These are phyloP conservation scores for Pistacia atlantica DNA, from an alignment of 345 rosid species.

Conservation along the genomic window DNA sequence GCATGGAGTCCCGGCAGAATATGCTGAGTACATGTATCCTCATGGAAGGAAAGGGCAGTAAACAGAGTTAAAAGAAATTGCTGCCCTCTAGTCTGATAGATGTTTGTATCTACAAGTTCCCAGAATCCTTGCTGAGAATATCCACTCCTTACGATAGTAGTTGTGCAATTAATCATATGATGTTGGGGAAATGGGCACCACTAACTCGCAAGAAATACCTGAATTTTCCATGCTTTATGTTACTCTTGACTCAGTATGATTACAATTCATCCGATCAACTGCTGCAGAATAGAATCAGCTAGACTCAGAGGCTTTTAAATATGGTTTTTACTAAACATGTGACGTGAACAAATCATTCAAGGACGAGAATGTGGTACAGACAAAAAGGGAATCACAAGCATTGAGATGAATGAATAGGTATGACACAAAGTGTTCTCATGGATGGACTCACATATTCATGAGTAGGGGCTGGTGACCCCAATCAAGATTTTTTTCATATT, in stretches of 20 bases:
- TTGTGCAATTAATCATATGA: neutral
- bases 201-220: neutral
- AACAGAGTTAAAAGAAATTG: neutral
- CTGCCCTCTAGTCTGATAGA: neutral
- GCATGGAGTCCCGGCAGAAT: neutral
- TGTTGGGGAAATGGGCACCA: neutral
- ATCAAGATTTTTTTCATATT: too few relatives aligned
- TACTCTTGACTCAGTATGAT: neutral
- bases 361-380: neutral
- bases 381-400: neutral
- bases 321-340: neutral
- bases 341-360: neutral
- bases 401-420: neutral
- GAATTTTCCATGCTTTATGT: conserved; percentile 6
- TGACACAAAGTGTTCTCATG: neutral
- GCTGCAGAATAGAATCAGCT: conserved; percentile 20
- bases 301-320: neutral
- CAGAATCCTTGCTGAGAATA: conserved; percentile 3
- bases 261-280: conserved; percentile 23
- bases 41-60: neutral
- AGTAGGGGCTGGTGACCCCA: too few relatives aligned
- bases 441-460: too few relatives aligned
- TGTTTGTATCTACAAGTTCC: neutral
- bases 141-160: neutral
- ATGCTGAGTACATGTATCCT: conserved; percentile 1